Percentiles rank a stretch among this genome's conserved stretches.
These are phyloP conservation scores for Saccharomycopsis sp. DNA, from an alignment of 805 yeast genomes.

Conservation along the genomic window DNA sequence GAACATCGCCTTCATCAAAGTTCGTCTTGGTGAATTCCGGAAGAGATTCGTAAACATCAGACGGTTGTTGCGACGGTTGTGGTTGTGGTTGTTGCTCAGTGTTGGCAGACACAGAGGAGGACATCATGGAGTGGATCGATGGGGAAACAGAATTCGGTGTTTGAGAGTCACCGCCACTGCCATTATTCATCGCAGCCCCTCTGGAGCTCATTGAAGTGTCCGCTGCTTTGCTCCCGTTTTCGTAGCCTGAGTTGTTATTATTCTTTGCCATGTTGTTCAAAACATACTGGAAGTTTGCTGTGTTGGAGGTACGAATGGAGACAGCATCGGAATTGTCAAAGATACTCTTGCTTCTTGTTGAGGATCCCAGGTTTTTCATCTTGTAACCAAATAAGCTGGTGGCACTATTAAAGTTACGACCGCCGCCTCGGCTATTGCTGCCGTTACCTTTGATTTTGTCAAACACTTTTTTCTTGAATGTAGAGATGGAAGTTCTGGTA, in stretches of 20 bases:
- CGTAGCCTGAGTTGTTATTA: too few relatives aligned
- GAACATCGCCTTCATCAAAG: constrained; percentile 39
- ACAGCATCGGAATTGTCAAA: constrained; percentile 14
- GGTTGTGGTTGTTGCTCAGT: not conserved
- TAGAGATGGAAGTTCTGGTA: constrained; percentile 19
- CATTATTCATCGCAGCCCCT: too few relatives aligned
- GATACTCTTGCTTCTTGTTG: not conserved
- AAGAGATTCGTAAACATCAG: not conserved
- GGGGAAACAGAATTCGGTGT: too few relatives aligned
- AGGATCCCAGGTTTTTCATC: not conserved
- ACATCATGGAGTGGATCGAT: too few relatives aligned
- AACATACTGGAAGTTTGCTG: constrained; percentile 19
- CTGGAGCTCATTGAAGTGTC: too few relatives aligned
- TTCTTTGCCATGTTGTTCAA: constrained; percentile 8
- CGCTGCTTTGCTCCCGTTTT: too few relatives aligned
- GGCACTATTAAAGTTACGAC: not conserved
- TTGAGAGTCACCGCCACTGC: too few relatives aligned
- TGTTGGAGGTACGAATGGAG: constrained; percentile 16
- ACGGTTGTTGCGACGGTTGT: not conserved
- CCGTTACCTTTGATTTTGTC: constrained; percentile 10
- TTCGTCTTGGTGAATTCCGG: too few relatives aligned
- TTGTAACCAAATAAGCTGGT: constrained; percentile 6
- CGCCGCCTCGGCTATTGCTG: too few relatives aligned
- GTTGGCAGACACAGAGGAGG: not conserved
- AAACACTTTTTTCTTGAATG: constrained; percentile 16